These are phyloP conservation scores for Collybiopsis confluens DNA, from an alignment of 768 basidiomycete species.

Conservation along the genomic window DNA sequence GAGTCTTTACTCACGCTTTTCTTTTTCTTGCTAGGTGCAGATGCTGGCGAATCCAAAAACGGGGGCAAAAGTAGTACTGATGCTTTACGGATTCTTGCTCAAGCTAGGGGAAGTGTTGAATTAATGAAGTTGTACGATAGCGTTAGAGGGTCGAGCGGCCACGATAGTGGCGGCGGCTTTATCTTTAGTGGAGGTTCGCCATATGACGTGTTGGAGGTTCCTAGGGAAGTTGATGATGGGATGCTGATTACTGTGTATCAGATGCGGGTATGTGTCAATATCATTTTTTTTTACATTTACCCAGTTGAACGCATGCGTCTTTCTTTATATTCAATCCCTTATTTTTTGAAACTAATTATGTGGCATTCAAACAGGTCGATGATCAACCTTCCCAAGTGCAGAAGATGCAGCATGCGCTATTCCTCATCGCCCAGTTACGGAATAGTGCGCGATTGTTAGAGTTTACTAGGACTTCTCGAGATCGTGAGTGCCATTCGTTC, in stretches of 20 bases:
- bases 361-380: slow-evolving; percentile 44
- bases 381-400: slow-evolving; percentile 66
- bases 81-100: slow-evolving; percentile 65
- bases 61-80: slow-evolving; percentile 56
- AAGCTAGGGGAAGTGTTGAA: slow-evolving; percentile 48
- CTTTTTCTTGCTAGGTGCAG: slow-evolving; percentile 14
- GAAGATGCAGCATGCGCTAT: slow-evolving; percentile 68
- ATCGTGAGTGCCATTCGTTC: slow-evolving; percentile 53
- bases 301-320: slow-evolving; percentile 7
- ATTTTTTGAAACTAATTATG: not conserved
- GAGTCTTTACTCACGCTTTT: not conserved
- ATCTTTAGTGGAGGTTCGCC: slow-evolving; percentile 68
- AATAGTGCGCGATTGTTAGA: slow-evolving; percentile 68
- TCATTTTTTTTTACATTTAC: not conserved
- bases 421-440: slow-evolving; percentile 68
- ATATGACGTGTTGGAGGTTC: slow-evolving; percentile 66
- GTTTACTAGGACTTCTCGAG: slow-evolving; percentile 61
- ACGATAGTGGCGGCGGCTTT: not conserved
- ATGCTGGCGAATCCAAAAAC: slow-evolving; percentile 43
- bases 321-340: too few relatives aligned
- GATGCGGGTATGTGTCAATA: slow-evolving; percentile 52
- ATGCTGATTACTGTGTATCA: slow-evolving; percentile 70
- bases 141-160: slow-evolving; percentile 32
- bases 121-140: slow-evolving; percentile 50
- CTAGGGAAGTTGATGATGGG: slow-evolving; percentile 68